These are phyloP conservation scores for Xylaria venustula DNA, from an alignment of 495 filamentous ascomycete species.

Conservation along the genomic window DNA sequence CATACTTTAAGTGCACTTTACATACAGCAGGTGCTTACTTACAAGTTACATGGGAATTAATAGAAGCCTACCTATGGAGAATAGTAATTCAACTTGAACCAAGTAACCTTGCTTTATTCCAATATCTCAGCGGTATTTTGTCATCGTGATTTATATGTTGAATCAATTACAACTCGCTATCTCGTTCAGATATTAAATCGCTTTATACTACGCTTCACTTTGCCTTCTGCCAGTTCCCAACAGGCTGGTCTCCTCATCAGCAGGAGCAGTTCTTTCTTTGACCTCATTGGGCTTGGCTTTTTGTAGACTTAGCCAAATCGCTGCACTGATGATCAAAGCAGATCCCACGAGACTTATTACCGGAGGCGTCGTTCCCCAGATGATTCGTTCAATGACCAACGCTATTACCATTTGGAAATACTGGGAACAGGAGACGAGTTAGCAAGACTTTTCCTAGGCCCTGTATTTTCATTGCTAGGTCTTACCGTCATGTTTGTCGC, in stretches of 20 bases:
- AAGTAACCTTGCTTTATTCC: too few relatives aligned
- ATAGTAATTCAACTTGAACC: too few relatives aligned
- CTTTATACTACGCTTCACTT: not conserved
- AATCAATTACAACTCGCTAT: too few relatives aligned
- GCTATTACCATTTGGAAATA: constrained; percentile 85
- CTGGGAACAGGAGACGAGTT: not conserved
- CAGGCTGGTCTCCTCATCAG: constrained; percentile 36
- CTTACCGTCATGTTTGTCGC: constrained; percentile 72
- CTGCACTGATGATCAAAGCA: constrained; percentile 66
- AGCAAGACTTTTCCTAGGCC: not conserved
- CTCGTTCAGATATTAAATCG: too few relatives aligned
- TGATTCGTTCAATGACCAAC: constrained; percentile 66
- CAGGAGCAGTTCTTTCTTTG: constrained; percentile 11
- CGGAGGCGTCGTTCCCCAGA: constrained; percentile 70
- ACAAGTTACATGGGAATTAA: too few relatives aligned
- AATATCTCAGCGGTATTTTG: too few relatives aligned
- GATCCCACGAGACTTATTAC: constrained; percentile 63
- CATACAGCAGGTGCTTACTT: not conserved
- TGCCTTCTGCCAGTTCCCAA: constrained; percentile 15
- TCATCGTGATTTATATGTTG: too few relatives aligned
- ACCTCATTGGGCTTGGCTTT: constrained; percentile 25
- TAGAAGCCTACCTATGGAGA: not conserved
- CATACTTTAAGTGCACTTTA: not conserved
- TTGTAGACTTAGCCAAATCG: constrained; percentile 67
- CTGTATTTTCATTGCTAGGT: not conserved